Evolutionary conservation across 305 asterid genomes (phyloP), one percentile per base, ranked within the genome.

Genomic region (Ruellia speciosa): DNA sequence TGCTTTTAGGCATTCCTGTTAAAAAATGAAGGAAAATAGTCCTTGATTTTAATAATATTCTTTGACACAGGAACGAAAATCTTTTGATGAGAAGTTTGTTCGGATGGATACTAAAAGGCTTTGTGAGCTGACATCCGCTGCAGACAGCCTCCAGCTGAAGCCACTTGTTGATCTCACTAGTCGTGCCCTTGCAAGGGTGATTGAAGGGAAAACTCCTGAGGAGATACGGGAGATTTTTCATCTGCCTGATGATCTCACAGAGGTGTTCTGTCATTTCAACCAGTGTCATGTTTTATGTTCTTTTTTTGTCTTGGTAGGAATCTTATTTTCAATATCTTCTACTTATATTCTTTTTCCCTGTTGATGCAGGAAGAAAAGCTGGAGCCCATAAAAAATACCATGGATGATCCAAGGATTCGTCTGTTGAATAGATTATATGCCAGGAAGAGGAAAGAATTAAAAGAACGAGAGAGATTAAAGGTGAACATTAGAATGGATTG

Each of bases 121-220:
- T 52, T 90, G 97, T 67, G 97, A 90, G 79, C 73, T 90, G 81
- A 79, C 95, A 59, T 79, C 95, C 68, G 96, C 97, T 78, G 97
- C 96, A 66, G 94, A 87, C 72, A 85, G 94, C 65, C 84, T 90
- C 69, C 96, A 87, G 68, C 74, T 87, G 72, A 85, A 77, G 75
- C 95, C 95, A 58, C 66, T 90, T 64, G 95, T 81, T 63, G 96
- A 88, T 76, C 97, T 90, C 66, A 90, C 96, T 34, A 83, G 97
- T 70, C 86, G 96, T 65, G 95, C 95, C 57, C 90, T 90, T 50
- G 95, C 97, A 59, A 79, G 94, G 72, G 90, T 87, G 68, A 90
- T 90, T 61, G 95, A 87, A 79, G 94, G 94, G 56, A 90, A 79
- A 75, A 73, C 82, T 56, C 94, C 95, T 5, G 89, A 85, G 71